phyloP scores from a whole-genome alignment of 352 stramenopile species.

The Pythium phragmitis region DNA sequence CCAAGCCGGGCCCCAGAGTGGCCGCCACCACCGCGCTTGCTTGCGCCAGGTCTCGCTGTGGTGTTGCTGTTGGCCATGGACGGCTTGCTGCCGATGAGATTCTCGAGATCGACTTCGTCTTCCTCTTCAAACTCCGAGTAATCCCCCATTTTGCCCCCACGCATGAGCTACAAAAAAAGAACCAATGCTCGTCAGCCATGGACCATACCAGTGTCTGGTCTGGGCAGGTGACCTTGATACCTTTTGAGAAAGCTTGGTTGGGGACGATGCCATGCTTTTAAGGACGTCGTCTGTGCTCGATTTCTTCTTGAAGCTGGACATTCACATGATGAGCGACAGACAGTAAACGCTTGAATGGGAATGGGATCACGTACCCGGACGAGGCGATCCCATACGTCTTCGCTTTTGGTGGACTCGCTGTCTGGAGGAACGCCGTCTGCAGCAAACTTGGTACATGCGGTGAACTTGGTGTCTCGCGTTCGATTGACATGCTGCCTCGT shows the following conservation, averaged over 20 bases:
- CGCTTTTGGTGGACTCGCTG: conserved; percentile 47
- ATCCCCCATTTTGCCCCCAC: conserved; percentile 70
- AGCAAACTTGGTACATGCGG: conserved; percentile 44
- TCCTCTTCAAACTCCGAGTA: conserved; percentile 84
- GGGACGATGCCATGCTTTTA: conserved; percentile 56
- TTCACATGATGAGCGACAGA: not conserved
- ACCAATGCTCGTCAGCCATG: not conserved
- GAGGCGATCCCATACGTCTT: conserved; percentile 58
- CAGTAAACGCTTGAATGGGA: not conserved
- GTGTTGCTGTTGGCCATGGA: conserved; percentile 10
- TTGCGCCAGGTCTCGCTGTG: not conserved
- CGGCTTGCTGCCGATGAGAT: conserved; percentile 56
- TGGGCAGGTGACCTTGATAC: conserved; percentile 17
- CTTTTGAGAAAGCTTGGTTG: conserved; percentile 64
- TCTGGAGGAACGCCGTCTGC: conserved; percentile 60
- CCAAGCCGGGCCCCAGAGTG: not conserved
- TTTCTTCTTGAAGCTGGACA: conserved; percentile 53
- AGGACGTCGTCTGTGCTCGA: conserved; percentile 49
- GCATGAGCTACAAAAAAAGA: conserved; percentile 42
- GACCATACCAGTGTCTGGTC: not conserved
- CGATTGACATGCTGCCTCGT: not conserved
- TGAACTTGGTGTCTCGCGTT: conserved; percentile 1
- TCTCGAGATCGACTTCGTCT: conserved; percentile 70
- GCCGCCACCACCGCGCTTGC: not conserved
- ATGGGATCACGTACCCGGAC: conserved; percentile 31